phyloP scores from a whole-genome alignment of 768 basidiomycete genomes.

The Boletus rufocinnamomeus region DNA sequence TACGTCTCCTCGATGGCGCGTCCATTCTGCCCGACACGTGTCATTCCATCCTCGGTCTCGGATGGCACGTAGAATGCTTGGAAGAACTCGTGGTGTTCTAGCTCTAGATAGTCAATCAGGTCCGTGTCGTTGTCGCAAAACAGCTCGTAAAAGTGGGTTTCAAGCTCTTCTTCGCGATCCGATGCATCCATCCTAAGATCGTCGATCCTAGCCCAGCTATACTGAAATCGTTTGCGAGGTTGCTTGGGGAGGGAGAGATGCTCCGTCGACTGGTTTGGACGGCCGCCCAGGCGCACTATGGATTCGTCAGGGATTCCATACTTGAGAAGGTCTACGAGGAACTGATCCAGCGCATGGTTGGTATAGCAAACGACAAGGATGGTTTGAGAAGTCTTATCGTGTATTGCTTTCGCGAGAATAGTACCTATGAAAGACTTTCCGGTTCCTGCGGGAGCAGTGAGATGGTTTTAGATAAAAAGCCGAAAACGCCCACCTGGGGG shows the following conservation, averaged over 20 bases:
- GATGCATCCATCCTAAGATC: conserved; percentile 34
- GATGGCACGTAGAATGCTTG: conserved; percentile 45
- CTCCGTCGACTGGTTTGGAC: conserved; percentile 48
- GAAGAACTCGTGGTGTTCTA: conserved; percentile 44
- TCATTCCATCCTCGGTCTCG: conserved; percentile 45
- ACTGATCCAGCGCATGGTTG: no score
- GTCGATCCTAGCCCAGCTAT: conserved; percentile 14
- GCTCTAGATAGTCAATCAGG: conserved; percentile 48
- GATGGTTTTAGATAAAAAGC: neutral
- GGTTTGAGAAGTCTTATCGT: conserved; percentile 50
- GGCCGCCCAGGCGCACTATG: conserved; percentile 60
- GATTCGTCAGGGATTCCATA: conserved; percentile 47
- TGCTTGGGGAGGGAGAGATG: conserved; percentile 40
- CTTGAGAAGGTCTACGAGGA: no score
- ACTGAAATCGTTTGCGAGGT: neutral
- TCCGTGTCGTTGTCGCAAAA: conserved; percentile 28
- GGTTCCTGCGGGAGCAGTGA: conserved; percentile 46
- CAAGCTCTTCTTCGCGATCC: conserved; percentile 36
- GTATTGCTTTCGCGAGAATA: conserved; percentile 57
- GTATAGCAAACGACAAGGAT: no score
- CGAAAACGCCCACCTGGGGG: conserved; percentile 53
- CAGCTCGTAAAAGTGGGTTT: neutral
- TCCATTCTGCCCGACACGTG: conserved; percentile 43
- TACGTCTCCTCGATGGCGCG: conserved; percentile 39
- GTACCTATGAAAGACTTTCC: conserved; percentile 75